Percentiles rank a stretch among this genome's conserved stretches.
Evolutionary conservation across 306 rosid genomes (phyloP).

Genomic region (Medicago arabica): DNA sequence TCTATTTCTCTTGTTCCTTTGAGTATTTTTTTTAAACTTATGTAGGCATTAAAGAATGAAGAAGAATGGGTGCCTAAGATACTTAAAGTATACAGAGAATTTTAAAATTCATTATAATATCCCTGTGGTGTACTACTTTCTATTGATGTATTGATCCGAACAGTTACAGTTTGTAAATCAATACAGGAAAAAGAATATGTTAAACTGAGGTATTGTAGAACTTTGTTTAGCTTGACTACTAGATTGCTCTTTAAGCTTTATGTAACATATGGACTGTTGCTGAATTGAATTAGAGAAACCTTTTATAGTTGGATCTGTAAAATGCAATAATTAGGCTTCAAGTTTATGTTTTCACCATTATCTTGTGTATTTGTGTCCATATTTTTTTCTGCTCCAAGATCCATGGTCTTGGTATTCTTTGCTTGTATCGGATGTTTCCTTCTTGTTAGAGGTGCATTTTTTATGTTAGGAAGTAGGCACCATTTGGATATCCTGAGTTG

Average conservation of each 20-base stretch:
- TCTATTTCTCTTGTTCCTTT: too few relatives aligned
- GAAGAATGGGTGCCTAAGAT: too few relatives aligned
- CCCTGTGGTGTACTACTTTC: too few relatives aligned
- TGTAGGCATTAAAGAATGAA: too few relatives aligned
- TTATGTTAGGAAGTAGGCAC: background rate
- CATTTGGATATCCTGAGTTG: slow-evolving; percentile 25
- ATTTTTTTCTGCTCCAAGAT: slow-evolving; percentile 20
- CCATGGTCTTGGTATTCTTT: slow-evolving; percentile 14
- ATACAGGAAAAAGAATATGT: too few relatives aligned
- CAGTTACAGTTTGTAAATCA: too few relatives aligned
- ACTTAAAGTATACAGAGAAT: too few relatives aligned
- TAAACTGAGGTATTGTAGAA: too few relatives aligned
- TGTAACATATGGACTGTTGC: background rate
- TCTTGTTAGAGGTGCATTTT: slow-evolving; percentile 24
- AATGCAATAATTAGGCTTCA: slow-evolving; percentile 23
- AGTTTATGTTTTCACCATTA: slow-evolving; percentile 19
- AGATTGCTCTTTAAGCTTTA: background rate
- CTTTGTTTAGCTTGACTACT: too few relatives aligned
- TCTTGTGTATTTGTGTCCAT: slow-evolving; percentile 17
- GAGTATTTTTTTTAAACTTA: too few relatives aligned
- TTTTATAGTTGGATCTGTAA: slow-evolving; percentile 1
- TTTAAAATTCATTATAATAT: too few relatives aligned
- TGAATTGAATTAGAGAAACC: slow-evolving; percentile 31
- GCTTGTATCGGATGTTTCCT: slow-evolving; percentile 5
- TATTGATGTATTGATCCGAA: too few relatives aligned